Evolutionary conservation across 2,329 filamentous ascomycete genomes (phyloP).

Genomic region (Phyllosticta citribraziliensis): DNA sequence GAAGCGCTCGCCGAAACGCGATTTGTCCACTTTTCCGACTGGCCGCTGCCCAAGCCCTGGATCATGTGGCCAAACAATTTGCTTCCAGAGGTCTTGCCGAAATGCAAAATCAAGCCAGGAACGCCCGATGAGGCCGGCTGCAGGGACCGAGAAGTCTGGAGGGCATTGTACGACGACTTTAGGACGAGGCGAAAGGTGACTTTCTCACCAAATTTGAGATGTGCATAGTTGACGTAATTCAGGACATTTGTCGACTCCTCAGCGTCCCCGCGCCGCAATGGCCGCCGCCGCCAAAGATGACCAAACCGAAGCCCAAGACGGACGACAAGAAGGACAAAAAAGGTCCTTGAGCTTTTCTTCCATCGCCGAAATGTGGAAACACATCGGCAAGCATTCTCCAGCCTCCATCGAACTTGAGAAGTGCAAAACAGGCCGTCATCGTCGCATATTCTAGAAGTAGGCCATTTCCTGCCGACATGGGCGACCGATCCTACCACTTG

Average conservation of each 20-base stretch:
- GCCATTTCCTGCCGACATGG: no score
- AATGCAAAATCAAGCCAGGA: slow-evolving; percentile 23
- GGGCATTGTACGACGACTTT: slow-evolving; percentile 36
- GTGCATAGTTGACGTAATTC: neutral
- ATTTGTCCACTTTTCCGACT: slow-evolving; percentile 62
- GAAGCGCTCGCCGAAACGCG: slow-evolving; percentile 50
- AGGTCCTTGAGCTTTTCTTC: neutral
- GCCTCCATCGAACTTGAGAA: no score
- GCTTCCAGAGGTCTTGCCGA: slow-evolving; percentile 35
- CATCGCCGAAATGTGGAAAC: neutral
- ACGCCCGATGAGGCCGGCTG: slow-evolving; percentile 22
- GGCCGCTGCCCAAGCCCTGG: slow-evolving; percentile 60
- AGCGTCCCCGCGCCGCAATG: slow-evolving; percentile 31
- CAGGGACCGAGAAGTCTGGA: slow-evolving; percentile 34
- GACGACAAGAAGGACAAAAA: neutral
- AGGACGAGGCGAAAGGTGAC: slow-evolving; percentile 25
- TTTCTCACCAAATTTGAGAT: neutral
- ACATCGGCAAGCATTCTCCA: no score
- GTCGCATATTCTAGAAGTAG: no score
- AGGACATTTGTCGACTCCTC: slow-evolving; percentile 29
- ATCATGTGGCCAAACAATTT: slow-evolving; percentile 36
- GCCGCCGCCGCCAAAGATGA: slow-evolving; percentile 12
- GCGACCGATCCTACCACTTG: no score
- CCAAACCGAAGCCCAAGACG: neutral
- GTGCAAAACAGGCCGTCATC: no score